A percentile compares a stretch with the other conserved stretches of the same genome.
These are phyloP conservation scores for Periconia sp. DNA, from an alignment of 2,329 filamentous ascomycete genomes.

Conservation along the genomic window DNA sequence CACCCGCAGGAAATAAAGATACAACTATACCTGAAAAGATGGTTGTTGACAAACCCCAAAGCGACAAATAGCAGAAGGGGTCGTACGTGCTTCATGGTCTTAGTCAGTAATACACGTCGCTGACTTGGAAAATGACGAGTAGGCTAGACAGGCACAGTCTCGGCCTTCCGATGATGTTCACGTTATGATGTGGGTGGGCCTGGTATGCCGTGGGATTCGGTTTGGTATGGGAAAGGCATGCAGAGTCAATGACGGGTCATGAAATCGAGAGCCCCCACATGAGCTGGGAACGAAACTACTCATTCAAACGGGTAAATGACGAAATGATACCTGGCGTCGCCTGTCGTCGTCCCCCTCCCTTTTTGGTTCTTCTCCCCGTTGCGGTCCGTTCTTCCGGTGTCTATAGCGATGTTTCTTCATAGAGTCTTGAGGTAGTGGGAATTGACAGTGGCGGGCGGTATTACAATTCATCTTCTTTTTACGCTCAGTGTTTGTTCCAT, in stretches of 20 bases:
- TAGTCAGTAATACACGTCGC: constrained; percentile 15
- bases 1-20: constrained; percentile 18
- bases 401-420: constrained; percentile 16
- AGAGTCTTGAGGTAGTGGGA: constrained; percentile 8
- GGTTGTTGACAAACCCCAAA: constrained; percentile 15
- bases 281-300: constrained; percentile 12
- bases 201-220: background rate
- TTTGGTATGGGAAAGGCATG: constrained; percentile 3
- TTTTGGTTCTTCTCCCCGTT: constrained; percentile 10
- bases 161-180: background rate
- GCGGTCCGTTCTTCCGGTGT: constrained; percentile 5
- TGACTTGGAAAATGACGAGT: background rate
- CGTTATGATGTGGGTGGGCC: constrained; percentile 1
- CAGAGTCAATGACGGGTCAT: constrained; percentile 30
- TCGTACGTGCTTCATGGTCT: too few species aligned
- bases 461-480: constrained; percentile 1
- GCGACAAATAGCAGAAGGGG: constrained; percentile 29
- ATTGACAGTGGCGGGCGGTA: background rate
- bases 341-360: constrained; percentile 30
- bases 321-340: constrained; percentile 47
- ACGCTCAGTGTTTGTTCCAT: too few species aligned
- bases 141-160: background rate
- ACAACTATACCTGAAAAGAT: constrained; percentile 26
- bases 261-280: constrained; percentile 22
- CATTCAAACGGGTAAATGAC: constrained; percentile 30